Percentiles rank a stretch among this genome's conserved stretches.
These are phyloP conservation scores for Russula griseocarnosa DNA, from an alignment of 768 basidiomycete species.

Conservation along the genomic window DNA sequence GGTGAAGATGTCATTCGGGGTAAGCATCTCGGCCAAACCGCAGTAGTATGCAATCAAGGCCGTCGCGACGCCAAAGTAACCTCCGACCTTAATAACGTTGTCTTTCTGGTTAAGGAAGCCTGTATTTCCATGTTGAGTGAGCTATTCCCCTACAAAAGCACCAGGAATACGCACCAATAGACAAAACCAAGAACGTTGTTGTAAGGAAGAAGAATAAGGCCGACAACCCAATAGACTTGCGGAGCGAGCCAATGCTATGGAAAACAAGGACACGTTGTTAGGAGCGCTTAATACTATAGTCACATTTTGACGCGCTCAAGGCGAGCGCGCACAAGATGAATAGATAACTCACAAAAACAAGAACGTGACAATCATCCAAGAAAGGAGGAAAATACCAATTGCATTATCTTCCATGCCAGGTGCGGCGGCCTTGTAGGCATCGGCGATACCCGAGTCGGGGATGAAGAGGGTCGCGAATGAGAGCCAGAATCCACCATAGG, in stretches of 20 bases:
- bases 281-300: background rate
- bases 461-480: slow-evolving; percentile 72
- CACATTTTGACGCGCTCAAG: background rate
- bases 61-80: slow-evolving; percentile 41
- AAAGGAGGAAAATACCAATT: slow-evolving; percentile 67
- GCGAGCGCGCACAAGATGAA: background rate
- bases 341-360: slow-evolving; percentile 53
- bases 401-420: slow-evolving; percentile 47
- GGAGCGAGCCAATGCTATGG: slow-evolving; percentile 45
- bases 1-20: slow-evolving; percentile 37
- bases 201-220: slow-evolving; percentile 52
- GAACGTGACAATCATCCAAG: slow-evolving; percentile 73
- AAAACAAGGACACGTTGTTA: background rate
- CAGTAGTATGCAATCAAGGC: slow-evolving; percentile 49
- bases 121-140: slow-evolving; percentile 13
- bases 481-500: slow-evolving; percentile 88
- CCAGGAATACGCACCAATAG: slow-evolving; percentile 35
- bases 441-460: slow-evolving; percentile 58
- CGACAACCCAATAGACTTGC: slow-evolving; percentile 48
- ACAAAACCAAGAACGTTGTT: slow-evolving; percentile 51
- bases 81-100: slow-evolving; percentile 39
- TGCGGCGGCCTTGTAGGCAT: slow-evolving; percentile 42
- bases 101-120: slow-evolving; percentile 13
- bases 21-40: slow-evolving; percentile 43
- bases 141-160: slow-evolving; percentile 13